Base-by-base conservation (phyloP, 2,329 filamentous ascomycete genomes). In the Pseudogymnoascus sp. region DNA sequence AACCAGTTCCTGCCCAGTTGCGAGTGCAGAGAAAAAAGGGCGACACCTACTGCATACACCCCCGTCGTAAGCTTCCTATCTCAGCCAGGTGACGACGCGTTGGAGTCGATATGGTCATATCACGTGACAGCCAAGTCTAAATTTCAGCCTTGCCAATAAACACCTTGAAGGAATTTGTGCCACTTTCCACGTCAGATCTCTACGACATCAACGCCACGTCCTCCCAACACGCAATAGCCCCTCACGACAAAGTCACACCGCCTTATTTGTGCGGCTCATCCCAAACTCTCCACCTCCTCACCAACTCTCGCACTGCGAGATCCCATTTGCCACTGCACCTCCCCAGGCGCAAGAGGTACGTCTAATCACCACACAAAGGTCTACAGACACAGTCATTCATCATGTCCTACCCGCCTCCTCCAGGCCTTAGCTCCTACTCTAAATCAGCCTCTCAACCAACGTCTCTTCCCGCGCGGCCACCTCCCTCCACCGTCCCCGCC, bases 391-490 rank as follows among this genome's bases (percentile, higher is more conserved):
- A 70, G 67, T 65, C 68, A 69, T 85, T 85, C 82, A 86, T 85
- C 82, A 93, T 93, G 90, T 87, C 89, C 77, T 90, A 90, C 82
- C 87, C 89, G 76, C 87, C 87, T 73, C 88, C 88, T 88, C 88
- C 90, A 90, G 89, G 89, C 84, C 77, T 83, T 74, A 73, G 79
- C 74, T 74, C 76, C 69, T 65, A 70, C 67, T 62, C 72, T 68
- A 70, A 64, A 70, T 60, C 68, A 72, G 64, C 64, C 73, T 68
- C 74, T 70, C 68, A 76, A 69, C 66, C 73, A 63, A 65, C 74
- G 67, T 90, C 88, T 67, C 87, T 95, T 38, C 90, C 90, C 66
- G 85, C 90, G 65, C 87, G 89, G 68, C 90, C 90, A 64, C 89
- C 90, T 41, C 82, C 85, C 59, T 78, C 85, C 11, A 34, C 57